Evolutionary conservation across 768 basidiomycete genomes (phyloP).

Genomic region (Amanita phalloides): DNA sequence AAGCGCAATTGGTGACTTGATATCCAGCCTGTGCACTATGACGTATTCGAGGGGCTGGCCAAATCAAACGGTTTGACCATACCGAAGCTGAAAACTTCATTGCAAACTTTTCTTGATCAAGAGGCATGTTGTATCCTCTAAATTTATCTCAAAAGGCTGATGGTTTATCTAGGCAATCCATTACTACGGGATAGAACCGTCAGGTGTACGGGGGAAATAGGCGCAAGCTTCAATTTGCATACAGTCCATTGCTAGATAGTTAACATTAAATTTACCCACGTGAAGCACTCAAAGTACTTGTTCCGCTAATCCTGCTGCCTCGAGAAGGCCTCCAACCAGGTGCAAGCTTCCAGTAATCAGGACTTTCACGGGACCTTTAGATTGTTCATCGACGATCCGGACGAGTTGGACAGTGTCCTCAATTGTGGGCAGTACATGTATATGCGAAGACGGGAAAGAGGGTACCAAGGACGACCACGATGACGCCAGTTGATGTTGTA

Average conservation of each 20-base stretch:
- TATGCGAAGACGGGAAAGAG: slow-evolving; percentile 42
- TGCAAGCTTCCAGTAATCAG: slow-evolving; percentile 90
- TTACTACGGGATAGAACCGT: slow-evolving; percentile 33
- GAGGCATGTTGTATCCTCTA: slow-evolving; percentile 26
- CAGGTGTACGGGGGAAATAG: slow-evolving; percentile 13
- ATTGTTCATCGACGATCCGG: slow-evolving; percentile 26
- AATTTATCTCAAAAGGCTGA: not conserved
- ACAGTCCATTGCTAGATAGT: not conserved
- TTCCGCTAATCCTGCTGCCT: slow-evolving; percentile 76
- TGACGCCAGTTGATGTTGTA: slow-evolving; percentile 64
- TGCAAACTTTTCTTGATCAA: slow-evolving; percentile 45
- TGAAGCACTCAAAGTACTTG: slow-evolving; percentile 35
- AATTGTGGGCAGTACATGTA: slow-evolving; percentile 80
- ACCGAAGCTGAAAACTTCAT: slow-evolving; percentile 23
- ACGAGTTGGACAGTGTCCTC: slow-evolving; percentile 78
- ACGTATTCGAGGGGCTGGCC: slow-evolving; percentile 37
- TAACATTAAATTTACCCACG: not conserved
- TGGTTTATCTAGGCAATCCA: slow-evolving; percentile 34
- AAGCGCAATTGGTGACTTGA: not conserved
- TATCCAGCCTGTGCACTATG: slow-evolving; percentile 50
- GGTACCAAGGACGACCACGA: slow-evolving; percentile 65
- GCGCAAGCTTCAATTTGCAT: not conserved
- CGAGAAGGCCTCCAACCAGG: slow-evolving; percentile 88
- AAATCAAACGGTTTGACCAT: slow-evolving; percentile 16
- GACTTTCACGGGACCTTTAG: slow-evolving; percentile 33